Conservation (phyloP, 2,329 filamentous ascomycete species). For the Ceratocystis colombiana region DNA sequence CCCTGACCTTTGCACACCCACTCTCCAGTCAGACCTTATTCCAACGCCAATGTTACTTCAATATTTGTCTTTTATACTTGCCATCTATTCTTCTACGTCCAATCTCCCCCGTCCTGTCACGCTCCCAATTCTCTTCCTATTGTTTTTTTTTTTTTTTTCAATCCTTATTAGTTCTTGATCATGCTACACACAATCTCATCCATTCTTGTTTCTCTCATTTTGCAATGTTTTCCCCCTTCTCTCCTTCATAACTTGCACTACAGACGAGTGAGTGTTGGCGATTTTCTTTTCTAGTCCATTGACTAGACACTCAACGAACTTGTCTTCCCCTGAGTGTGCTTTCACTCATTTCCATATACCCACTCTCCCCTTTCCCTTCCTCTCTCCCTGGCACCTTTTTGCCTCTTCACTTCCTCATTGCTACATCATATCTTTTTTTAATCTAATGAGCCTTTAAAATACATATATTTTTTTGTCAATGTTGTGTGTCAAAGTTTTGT, state of each 20-base stretch:
- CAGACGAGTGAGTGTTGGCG: too few species aligned
- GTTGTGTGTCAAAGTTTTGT: neutral
- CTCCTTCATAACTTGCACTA: too few species aligned
- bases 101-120: neutral
- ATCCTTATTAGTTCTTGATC: neutral
- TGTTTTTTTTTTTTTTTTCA: neutral
- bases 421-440: slow-evolving; percentile 1
- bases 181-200: neutral
- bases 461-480: neutral
- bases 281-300: too few species aligned
- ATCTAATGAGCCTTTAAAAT: slow-evolving; percentile 8
- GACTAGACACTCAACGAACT: too few species aligned
- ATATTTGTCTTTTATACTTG: slow-evolving; percentile 11
- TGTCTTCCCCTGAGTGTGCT: neutral
- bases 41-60: slow-evolving; percentile 9
- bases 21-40: neutral
- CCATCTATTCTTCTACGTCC: slow-evolving; percentile 9
- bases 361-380: neutral
- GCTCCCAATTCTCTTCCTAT: neutral
- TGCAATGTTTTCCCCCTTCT: neutral
- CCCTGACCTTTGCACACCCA: neutral
- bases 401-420: slow-evolving; percentile 6
- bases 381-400: neutral
- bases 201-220: neutral
- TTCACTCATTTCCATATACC: slow-evolving; percentile 1